Evolutionary conservation across 2,329 filamentous ascomycete species (phyloP).

Genomic region (Chaetomium sp.): DNA sequence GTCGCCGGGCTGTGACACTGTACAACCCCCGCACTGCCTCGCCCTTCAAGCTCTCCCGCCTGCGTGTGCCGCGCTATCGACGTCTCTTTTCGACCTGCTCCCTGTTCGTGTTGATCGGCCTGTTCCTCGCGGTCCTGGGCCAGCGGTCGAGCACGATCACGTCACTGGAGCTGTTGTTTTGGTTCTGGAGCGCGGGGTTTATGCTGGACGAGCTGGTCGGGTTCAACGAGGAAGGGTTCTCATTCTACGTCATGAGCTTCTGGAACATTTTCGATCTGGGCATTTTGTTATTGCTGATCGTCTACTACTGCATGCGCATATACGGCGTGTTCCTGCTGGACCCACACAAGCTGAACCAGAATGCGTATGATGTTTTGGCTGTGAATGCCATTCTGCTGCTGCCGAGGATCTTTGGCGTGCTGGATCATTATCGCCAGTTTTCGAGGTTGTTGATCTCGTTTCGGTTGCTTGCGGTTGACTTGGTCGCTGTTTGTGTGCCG

Average conservation of each 20-base stretch:
- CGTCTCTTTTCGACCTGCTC: slow-evolving; percentile 86
- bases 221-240: slow-evolving; percentile 95
- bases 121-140: slow-evolving; percentile 77
- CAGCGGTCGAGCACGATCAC: slow-evolving; percentile 75
- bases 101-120: slow-evolving; percentile 72
- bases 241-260: slow-evolving; percentile 93
- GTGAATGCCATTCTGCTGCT: slow-evolving; percentile 85
- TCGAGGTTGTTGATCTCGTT: slow-evolving; percentile 92
- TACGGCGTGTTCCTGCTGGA: slow-evolving; percentile 82
- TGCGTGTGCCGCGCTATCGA: slow-evolving; percentile 85
- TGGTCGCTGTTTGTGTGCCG: slow-evolving; percentile 76
- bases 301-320: slow-evolving; percentile 83
- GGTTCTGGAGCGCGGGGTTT: slow-evolving; percentile 96
- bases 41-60: slow-evolving; percentile 80
- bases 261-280: slow-evolving; percentile 96
- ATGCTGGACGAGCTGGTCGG: slow-evolving; percentile 95
- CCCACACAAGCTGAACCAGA: slow-evolving; percentile 65
- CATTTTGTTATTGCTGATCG: slow-evolving; percentile 75
- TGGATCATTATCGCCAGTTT: slow-evolving; percentile 95
- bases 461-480: slow-evolving; percentile 84
- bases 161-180: slow-evolving; percentile 79
- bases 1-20: slow-evolving; percentile 70
- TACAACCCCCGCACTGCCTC: slow-evolving; percentile 91
- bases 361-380: slow-evolving; percentile 90
- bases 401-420: slow-evolving; percentile 82